Conservation (phyloP, 352 stramenopile genomes). For the Phytophthora parvispora region DNA sequence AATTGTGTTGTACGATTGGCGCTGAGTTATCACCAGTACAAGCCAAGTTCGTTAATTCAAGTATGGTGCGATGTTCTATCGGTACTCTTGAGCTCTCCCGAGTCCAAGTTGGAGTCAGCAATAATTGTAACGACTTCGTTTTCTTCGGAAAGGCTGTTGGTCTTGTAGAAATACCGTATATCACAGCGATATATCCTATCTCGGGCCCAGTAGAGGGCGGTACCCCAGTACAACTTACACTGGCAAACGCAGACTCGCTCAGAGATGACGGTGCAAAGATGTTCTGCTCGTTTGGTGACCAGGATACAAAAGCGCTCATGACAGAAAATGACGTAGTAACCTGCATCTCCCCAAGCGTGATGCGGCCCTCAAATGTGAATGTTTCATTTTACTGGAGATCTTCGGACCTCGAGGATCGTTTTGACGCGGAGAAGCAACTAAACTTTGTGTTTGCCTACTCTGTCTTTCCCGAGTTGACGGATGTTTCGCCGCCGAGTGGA, state of each 20-base stretch:
- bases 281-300: slow-evolving; percentile 51
- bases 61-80: slow-evolving; percentile 18
- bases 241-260: slow-evolving; percentile 18
- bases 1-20: slow-evolving; percentile 39
- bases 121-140: slow-evolving; percentile 54
- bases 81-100: not conserved
- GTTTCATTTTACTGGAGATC: slow-evolving; percentile 46
- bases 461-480: slow-evolving; percentile 19
- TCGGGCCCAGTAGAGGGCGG: slow-evolving; percentile 40
- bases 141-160: slow-evolving; percentile 13
- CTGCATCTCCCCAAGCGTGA: slow-evolving; percentile 29
- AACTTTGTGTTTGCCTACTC: slow-evolving; percentile 39
- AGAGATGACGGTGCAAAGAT: slow-evolving; percentile 2
- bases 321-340: slow-evolving; percentile 11
- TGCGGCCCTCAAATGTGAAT: not conserved
- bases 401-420: slow-evolving; percentile 19
- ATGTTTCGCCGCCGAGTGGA: slow-evolving; percentile 24
- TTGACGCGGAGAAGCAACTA: slow-evolving; percentile 8
- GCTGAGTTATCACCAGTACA: not conserved
- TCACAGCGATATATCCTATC: slow-evolving; percentile 35
- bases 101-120: slow-evolving; percentile 39
- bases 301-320: slow-evolving; percentile 29
- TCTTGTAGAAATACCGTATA: slow-evolving; percentile 23
- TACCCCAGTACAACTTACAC: slow-evolving; percentile 35
- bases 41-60: slow-evolving; percentile 26